Percentiles rank a stretch among this genome's conserved stretches.
Evolutionary conservation across 23 red algal species (phyloP).

Genomic region (Pyropia haitanensis): DNA sequence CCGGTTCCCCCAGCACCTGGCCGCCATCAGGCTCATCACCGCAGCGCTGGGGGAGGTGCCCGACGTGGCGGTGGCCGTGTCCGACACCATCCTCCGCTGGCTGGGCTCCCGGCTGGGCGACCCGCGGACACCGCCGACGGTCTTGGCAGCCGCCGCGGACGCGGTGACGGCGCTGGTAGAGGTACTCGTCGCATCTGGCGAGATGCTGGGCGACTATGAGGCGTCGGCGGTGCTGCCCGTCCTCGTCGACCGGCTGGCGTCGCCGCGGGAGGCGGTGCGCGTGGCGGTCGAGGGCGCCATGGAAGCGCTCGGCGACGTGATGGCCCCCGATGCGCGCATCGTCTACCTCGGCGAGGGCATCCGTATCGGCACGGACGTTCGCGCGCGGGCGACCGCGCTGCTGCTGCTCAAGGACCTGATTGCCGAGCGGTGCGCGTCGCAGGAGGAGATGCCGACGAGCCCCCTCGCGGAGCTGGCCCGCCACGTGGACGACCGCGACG

Average conservation of each 20-base stretch:
- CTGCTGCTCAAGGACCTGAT: constrained; percentile 40
- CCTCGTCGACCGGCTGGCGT: constrained; percentile 33
- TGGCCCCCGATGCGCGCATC: constrained; percentile 28
- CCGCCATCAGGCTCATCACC: constrained; percentile 35
- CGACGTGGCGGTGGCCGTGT: constrained; percentile 14
- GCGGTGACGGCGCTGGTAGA: constrained; percentile 55
- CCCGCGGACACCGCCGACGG: constrained; percentile 46
- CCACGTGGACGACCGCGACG: constrained; percentile 32
- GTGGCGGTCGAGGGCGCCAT: constrained; percentile 23
- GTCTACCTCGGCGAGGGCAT: constrained; percentile 31
- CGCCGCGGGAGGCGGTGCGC: constrained; percentile 28
- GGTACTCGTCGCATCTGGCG: constrained; percentile 47
- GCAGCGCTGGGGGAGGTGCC: constrained; percentile 26
- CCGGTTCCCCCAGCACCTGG: constrained; percentile 52
- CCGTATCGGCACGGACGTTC: constrained; percentile 17
- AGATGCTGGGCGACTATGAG: constrained; percentile 51
- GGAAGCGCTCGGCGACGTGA: constrained; percentile 34
- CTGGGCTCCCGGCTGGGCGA: constrained; percentile 49
- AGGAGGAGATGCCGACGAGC: constrained; percentile 27
- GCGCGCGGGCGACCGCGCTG: constrained; percentile 19
- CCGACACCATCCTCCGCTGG: constrained; percentile 57
- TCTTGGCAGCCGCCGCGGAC: constrained; percentile 25
- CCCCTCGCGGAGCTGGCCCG: constrained; percentile 28
- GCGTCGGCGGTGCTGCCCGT: constrained; percentile 47
- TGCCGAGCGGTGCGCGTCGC: constrained; percentile 39